Evolutionary conservation across 345 rosid genomes (phyloP).

Genomic region (Salix udensis): DNA sequence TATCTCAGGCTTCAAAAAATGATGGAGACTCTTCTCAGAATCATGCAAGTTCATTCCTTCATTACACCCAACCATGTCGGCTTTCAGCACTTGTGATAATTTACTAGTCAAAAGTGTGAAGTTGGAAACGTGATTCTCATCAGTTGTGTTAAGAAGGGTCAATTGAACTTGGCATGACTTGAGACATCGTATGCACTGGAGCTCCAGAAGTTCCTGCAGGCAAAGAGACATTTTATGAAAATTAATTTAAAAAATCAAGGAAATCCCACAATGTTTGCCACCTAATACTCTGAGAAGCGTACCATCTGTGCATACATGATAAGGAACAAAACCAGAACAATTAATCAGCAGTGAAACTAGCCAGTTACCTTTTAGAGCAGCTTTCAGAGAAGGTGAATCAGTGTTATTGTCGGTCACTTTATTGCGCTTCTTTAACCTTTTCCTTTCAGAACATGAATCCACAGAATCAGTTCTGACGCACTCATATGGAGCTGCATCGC

Average conservation of each 20-base stretch:
- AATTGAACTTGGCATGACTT: slow-evolving; percentile 22
- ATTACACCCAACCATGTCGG: slow-evolving; percentile 30
- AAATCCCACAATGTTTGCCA: neutral
- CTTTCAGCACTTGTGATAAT: slow-evolving; percentile 32
- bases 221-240: slow-evolving; percentile 12
- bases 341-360: slow-evolving; percentile 12
- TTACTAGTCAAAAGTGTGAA: slow-evolving; percentile 18
- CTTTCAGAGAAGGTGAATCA: slow-evolving; percentile 26
- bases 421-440: slow-evolving; percentile 70
- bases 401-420: slow-evolving; percentile 34
- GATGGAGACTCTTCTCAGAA: slow-evolving; percentile 60
- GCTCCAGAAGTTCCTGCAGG: slow-evolving; percentile 45
- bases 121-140: slow-evolving; percentile 15
- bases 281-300: neutral
- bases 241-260: neutral
- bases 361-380: slow-evolving; percentile 34
- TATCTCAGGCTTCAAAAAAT: slow-evolving; percentile 53
- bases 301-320: neutral
- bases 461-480: slow-evolving; percentile 16
- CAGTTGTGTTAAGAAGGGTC: slow-evolving; percentile 15
- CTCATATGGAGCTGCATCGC: slow-evolving; percentile 24
- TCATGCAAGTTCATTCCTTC: slow-evolving; percentile 34
- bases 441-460: slow-evolving; percentile 37
- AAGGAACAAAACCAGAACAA: neutral
- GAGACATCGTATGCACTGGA: slow-evolving; percentile 23